Percentiles rank a stretch among this genome's conserved stretches.
Conservation (phyloP, 2,329 filamentous ascomycete genomes). For the Cercospora berteroae region DNA sequence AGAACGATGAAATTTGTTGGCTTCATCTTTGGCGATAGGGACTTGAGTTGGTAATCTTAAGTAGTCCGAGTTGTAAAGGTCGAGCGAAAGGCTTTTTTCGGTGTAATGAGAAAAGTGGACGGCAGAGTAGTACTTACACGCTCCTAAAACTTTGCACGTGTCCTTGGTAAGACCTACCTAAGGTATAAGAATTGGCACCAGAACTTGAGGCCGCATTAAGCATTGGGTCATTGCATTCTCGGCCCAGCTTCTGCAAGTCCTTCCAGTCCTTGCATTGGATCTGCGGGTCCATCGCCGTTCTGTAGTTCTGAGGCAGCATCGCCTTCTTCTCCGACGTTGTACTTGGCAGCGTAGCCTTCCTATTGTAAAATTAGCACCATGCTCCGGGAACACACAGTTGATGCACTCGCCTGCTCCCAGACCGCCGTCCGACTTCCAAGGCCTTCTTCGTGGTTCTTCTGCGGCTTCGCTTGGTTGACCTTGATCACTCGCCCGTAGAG, state of each 20-base stretch:
- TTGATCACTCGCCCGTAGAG: slow-evolving; percentile 90
- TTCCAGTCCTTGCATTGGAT: slow-evolving; percentile 86
- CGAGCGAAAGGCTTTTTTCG: too few species aligned
- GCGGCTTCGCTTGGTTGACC: slow-evolving; percentile 85
- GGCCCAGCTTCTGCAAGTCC: slow-evolving; percentile 92
- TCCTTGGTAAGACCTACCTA: too few species aligned
- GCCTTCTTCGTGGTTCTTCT: slow-evolving; percentile 83
- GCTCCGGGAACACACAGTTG: slow-evolving; percentile 3
- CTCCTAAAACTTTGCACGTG: too few species aligned
- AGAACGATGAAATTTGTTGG: too few species aligned
- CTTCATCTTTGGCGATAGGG: too few species aligned
- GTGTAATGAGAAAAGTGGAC: too few species aligned
- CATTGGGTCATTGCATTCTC: slow-evolving; percentile 69
- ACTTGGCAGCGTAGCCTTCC: slow-evolving; percentile 90
- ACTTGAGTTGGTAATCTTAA: too few species aligned
- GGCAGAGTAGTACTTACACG: too few species aligned
- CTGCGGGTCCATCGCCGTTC: slow-evolving; percentile 45
- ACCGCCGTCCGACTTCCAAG: slow-evolving; percentile 90
- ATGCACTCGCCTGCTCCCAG: slow-evolving; percentile 81
- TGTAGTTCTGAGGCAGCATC: slow-evolving; percentile 49
- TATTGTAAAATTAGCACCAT: slow-evolving; percentile 40
- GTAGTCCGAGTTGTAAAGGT: too few species aligned
- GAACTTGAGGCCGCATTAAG: too few species aligned
- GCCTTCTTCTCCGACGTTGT: slow-evolving; percentile 82
- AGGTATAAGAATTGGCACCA: too few species aligned